A percentile compares a stretch with the other conserved stretches of the same genome.
phyloP scores from a whole-genome alignment of 306 rosid genomes.

The Prunus salicina region DNA sequence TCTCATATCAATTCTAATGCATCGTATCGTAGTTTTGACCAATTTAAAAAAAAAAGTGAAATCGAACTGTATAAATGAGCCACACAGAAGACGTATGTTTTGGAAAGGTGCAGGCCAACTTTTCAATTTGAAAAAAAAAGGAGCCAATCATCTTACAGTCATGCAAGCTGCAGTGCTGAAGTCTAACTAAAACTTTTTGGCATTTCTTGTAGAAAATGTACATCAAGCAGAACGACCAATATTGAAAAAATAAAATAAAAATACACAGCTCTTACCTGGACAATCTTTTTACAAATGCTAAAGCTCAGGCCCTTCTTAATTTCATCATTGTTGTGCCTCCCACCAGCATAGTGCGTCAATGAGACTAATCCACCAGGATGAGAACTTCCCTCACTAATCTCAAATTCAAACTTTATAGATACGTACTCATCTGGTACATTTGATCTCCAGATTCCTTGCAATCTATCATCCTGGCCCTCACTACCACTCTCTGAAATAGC shows the following conservation, averaged over 20 bases:
- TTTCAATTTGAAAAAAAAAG: neutral
- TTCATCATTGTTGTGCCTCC: conserved; percentile 39
- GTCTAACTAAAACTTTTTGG: neutral
- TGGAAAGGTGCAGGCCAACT: neutral
- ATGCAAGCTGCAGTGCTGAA: neutral
- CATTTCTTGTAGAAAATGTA: neutral
- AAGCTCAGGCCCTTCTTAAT: conserved; percentile 58
- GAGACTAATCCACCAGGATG: conserved; percentile 36
- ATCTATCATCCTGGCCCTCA: conserved; percentile 43
- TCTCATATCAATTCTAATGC: neutral
- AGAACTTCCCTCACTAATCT: conserved; percentile 34
- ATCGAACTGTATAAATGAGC: no score
- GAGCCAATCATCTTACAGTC: neutral
- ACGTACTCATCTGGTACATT: conserved; percentile 38
- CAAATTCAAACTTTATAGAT: conserved; percentile 56
- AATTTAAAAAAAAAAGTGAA: no score
- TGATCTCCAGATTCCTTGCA: conserved; percentile 45
- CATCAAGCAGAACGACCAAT: neutral
- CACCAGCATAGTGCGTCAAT: conserved; percentile 27
- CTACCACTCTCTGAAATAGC: conserved; percentile 32
- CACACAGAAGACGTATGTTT: neutral
- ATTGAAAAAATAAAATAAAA: neutral
- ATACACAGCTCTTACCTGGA: conserved; percentile 41
- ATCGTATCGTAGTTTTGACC: neutral
- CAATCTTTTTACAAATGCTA: conserved; percentile 63